These are phyloP conservation scores for Teratosphaeria nubilosa DNA, from an alignment of 2,329 filamentous ascomycete species.

Conservation along the genomic window DNA sequence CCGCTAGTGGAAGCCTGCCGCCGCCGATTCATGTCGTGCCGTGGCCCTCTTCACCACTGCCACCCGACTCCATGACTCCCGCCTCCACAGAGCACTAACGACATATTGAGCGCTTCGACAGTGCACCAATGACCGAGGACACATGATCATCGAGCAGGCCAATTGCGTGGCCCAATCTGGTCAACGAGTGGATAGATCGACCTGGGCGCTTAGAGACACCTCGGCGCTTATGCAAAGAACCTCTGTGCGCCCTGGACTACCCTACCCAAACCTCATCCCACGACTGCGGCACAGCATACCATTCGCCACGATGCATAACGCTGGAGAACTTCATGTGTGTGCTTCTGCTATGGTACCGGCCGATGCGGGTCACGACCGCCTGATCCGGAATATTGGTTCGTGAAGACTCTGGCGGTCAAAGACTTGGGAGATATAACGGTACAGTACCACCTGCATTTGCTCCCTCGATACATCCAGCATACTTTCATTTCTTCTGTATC, in stretches of 20 bases:
- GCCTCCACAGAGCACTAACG: neutral
- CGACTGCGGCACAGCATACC: slow-evolving; percentile 14
- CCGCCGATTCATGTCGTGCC: neutral
- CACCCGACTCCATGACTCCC: neutral
- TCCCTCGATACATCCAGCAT: neutral
- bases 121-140: neutral
- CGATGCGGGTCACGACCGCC: slow-evolving; percentile 5
- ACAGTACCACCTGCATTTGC: neutral
- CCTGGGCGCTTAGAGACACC: neutral
- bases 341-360: slow-evolving; percentile 7
- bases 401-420: neutral
- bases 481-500: neutral
- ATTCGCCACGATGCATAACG: slow-evolving; percentile 13
- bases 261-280: neutral
- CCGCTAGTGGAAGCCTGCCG: neutral
- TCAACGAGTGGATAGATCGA: neutral
- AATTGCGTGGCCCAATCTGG: neutral
- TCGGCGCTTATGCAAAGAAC: neutral
- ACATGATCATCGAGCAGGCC: neutral
- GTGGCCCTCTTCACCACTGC: neutral
- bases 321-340: neutral
- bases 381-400: slow-evolving; percentile 1
- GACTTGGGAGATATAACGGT: neutral
- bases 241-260: neutral
- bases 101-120: neutral